Evolutionary conservation across 108 stramenopile genomes (phyloP).

Genomic region (Conticribra weissflogii): DNA sequence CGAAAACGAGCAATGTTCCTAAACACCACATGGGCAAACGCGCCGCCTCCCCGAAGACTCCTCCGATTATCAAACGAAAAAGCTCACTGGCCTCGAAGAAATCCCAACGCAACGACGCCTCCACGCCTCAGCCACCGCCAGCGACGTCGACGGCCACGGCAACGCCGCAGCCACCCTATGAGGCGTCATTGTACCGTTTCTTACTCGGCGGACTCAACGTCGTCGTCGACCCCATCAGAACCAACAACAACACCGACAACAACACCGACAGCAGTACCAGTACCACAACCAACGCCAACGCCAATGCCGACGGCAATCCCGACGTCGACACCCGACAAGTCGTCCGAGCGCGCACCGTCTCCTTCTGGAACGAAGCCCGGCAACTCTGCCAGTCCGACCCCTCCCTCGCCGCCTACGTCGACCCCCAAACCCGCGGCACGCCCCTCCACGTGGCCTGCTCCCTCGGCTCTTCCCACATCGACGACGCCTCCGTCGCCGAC

Average conservation of each 20-base stretch:
- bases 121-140: neutral
- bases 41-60: no score
- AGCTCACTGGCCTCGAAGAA: no score
- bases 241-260: no score
- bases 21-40: no score
- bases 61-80: no score
- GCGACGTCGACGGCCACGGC: neutral
- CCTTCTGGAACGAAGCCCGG: constrained; percentile 34
- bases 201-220: neutral
- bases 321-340: no score
- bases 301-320: no score
- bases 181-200: neutral
- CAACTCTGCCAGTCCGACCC: constrained; percentile 11
- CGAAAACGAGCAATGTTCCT: no score
- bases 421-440: constrained; percentile 60
- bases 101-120: neutral
- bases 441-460: constrained; percentile 77
- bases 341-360: constrained; percentile 8
- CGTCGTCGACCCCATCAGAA: neutral
- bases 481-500: constrained; percentile 15
- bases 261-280: no score
- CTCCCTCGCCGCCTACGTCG: constrained; percentile 36
- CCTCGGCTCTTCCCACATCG: constrained; percentile 35
- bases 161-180: neutral
- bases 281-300: neutral